Evolutionary conservation across 2,329 filamentous ascomycete genomes (phyloP), one percentile per base, ranked within the genome.

Genomic region (Arachnopeziza araneosa): DNA sequence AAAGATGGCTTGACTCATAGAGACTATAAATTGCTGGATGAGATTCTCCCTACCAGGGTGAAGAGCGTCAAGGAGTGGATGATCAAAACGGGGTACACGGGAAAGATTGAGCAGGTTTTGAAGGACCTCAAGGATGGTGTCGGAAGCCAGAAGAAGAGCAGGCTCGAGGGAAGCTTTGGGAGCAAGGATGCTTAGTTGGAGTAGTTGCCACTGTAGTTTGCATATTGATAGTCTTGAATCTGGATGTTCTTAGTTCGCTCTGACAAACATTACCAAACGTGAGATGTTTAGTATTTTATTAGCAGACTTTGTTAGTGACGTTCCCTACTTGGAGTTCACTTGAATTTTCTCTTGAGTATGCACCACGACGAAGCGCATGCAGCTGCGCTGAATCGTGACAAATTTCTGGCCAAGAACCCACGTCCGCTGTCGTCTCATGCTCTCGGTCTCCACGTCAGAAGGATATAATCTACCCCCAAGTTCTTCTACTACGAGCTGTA

Each of bases 31-130:
- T 52, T 68, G 48, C 54, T 69, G 56, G 67, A 69, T 63, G 59
- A 63, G 26, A 65, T 69, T 24, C 62, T 66, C 24, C 65, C 67
- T 2, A 60, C 21, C 7, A 64, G 67, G 24, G 63, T 69, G 5
- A 66, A 62, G 57, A 62, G 53, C 21, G 61, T 67, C 10, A 55
- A 55, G 21, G 66, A 68, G 49, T 69, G 67, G 67, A 68, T 67
- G 64, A 58, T 26, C n/a, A 62, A 63, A 56, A 63, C 56, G 23
- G 62, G 59, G 19, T 67, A 67, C 54, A 62, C 50, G 23, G 66
- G 63, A 6, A 58, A 63, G 19, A 30, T 30, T 5, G 55, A 54
- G 21, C 55, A 24, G 17, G 54, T 67, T 1, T 53, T 67, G 52
- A 66, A 67, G 60, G 36, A 44, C 17, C 6, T 44, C 17, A 44